Evolutionary conservation across 2,329 filamentous ascomycete genomes (phyloP).

Genomic region (Ophiognomonia clavigignenti-juglandacearum): DNA sequence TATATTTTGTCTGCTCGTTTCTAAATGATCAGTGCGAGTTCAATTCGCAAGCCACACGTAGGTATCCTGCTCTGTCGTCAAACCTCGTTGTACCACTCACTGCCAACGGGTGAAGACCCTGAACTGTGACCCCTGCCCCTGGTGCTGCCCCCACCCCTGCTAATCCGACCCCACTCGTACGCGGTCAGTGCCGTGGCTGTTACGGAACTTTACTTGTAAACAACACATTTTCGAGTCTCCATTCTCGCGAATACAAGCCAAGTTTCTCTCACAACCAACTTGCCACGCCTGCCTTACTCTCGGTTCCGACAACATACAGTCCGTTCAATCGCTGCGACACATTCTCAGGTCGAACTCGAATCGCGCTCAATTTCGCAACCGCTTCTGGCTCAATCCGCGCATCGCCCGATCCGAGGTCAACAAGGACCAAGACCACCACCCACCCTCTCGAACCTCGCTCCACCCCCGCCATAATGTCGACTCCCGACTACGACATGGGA

Average conservation of each 20-base stretch:
- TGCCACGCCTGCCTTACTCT: background rate
- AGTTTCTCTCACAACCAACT: background rate
- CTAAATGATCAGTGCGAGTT: no score
- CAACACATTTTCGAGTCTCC: background rate
- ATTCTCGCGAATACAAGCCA: background rate
- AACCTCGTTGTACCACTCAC: no score
- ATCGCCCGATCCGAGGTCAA: background rate
- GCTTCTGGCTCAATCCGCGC: background rate
- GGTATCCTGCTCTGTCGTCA: no score
- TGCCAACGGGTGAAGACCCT: no score
- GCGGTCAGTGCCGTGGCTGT: no score
- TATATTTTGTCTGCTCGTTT: no score
- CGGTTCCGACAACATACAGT: background rate
- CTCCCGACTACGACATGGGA: constrained; percentile 34
- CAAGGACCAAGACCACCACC: background rate
- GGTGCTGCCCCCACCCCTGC: no score
- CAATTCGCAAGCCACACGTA: no score
- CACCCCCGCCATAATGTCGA: constrained; percentile 20
- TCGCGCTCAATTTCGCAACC: background rate
- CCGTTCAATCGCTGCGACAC: background rate
- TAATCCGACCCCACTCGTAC: no score
- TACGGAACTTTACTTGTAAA: background rate
- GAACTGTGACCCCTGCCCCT: no score
- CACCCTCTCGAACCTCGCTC: background rate
- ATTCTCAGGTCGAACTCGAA: background rate